phyloP scores from a whole-genome alignment of 352 stramenopile species.

The Pythium rhizo-oryzae region DNA sequence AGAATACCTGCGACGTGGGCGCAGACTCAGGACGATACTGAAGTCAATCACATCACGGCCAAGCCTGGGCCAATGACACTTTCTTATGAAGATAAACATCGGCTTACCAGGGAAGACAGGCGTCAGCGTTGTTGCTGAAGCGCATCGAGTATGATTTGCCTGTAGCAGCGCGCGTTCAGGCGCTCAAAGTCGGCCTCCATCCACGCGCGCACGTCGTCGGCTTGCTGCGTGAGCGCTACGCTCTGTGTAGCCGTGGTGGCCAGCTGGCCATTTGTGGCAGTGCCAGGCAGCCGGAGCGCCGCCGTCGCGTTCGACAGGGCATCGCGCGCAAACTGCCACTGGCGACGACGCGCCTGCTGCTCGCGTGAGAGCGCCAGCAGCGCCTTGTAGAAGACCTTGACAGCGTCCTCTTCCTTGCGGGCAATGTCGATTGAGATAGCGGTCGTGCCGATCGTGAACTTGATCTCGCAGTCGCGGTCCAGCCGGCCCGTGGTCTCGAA shows the following conservation, averaged over 20 bases:
- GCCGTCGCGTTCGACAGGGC: conserved; percentile 36
- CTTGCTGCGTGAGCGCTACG: conserved; percentile 1
- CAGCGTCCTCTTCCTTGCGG: conserved; percentile 7
- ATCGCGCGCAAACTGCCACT: conserved; percentile 40
- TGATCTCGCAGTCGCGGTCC: conserved; percentile 35
- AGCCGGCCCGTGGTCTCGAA: conserved; percentile 27
- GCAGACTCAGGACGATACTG: neutral
- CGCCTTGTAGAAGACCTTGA: conserved; percentile 21
- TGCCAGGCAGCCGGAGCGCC: conserved; percentile 36
- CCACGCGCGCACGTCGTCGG: conserved; percentile 10
- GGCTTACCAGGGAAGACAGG: too few species aligned
- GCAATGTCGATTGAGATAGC: conserved; percentile 32
- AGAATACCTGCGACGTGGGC: too few species aligned
- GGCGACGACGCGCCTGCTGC: neutral
- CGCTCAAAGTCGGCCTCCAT: conserved; percentile 22
- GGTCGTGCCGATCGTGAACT: conserved; percentile 16
- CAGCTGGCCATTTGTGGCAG: neutral
- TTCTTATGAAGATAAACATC: neutral
- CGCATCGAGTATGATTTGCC: conserved; percentile 9
- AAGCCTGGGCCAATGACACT: too few species aligned
- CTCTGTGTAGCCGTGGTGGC: neutral
- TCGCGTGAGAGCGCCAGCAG: conserved; percentile 17
- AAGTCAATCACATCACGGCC: too few species aligned
- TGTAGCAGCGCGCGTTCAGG: conserved; percentile 21
- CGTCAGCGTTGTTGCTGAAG: neutral